phyloP scores from a whole-genome alignment of 2,329 filamentous ascomycete species.

The Diaporthe sp. region DNA sequence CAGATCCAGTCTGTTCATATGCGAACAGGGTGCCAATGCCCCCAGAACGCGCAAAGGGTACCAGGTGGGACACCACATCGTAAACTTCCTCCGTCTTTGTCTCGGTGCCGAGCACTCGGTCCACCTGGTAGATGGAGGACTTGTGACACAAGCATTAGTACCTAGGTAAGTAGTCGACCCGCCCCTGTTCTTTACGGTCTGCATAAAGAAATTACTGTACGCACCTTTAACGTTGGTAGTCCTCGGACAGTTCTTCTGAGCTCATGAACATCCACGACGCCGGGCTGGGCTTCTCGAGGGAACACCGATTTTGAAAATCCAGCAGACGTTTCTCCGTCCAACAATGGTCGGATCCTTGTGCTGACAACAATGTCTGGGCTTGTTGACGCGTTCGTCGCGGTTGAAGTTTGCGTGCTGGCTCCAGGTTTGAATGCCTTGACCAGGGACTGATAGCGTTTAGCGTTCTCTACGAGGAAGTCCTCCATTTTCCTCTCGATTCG shows the following conservation, averaged over 20 bases:
- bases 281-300: neutral
- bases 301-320: neutral
- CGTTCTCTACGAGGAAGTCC: neutral
- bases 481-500: neutral
- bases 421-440: neutral
- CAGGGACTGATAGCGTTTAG: neutral
- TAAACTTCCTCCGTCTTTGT: neutral
- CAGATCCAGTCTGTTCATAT: neutral
- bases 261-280: constrained; percentile 1
- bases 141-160: neutral
- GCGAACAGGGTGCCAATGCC: neutral
- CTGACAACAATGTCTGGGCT: neutral
- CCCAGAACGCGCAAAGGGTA: neutral
- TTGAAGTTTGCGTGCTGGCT: neutral
- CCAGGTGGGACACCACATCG: neutral
- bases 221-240: neutral
- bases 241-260: neutral
- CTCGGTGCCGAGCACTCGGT: neutral
- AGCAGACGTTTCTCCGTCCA: neutral
- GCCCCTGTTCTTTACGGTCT: no score
- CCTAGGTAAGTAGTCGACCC: no score
- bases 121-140: neutral
- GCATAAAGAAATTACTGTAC: no score
- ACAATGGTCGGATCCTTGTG: neutral
- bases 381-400: neutral